Conservation (phyloP, 1,284 basidiomycete species). For the Xerocomus amazonicus region DNA sequence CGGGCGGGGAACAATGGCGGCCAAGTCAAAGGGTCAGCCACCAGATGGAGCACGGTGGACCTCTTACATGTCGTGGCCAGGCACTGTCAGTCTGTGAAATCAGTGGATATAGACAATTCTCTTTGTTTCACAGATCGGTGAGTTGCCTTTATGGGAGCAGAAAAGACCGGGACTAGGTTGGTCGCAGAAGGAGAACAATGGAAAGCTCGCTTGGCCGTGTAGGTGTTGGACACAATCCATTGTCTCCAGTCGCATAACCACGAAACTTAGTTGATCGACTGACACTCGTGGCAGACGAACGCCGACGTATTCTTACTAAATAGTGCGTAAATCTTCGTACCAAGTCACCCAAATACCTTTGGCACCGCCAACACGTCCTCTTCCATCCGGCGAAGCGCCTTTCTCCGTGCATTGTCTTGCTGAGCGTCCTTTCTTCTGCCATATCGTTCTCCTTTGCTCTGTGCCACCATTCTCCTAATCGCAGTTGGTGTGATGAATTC, state of each 20-base stretch:
- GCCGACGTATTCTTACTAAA: neutral
- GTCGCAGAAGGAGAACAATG: constrained; percentile 29
- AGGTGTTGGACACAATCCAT: constrained; percentile 14
- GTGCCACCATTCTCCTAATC: constrained; percentile 68
- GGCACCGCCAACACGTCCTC: constrained; percentile 83
- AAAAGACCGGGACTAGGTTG: constrained; percentile 19
- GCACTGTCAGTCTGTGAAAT: neutral
- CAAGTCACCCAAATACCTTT: constrained; percentile 79
- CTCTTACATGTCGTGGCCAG: neutral
- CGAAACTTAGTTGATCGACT: constrained; percentile 1
- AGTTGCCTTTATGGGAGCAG: constrained; percentile 31
- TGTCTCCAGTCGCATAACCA: constrained; percentile 12
- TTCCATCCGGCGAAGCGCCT: constrained; percentile 58
- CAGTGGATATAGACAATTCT: neutral
- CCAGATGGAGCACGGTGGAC: constrained; percentile 1
- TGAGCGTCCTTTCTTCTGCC: constrained; percentile 77
- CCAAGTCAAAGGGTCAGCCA: constrained; percentile 10
- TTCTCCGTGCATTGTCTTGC: constrained; percentile 62
- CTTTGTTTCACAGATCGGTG: constrained; percentile 28
- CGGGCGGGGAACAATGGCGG: constrained; percentile 30
- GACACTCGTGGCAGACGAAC: neutral
- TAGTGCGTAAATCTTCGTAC: no score
- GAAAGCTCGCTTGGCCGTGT: constrained; percentile 21
- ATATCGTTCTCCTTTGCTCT: constrained; percentile 79
- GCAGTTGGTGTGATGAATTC: constrained; percentile 91